phyloP scores from a whole-genome alignment of 2,329 filamentous ascomycete genomes.

The Daldinia eschscholtzii region DNA sequence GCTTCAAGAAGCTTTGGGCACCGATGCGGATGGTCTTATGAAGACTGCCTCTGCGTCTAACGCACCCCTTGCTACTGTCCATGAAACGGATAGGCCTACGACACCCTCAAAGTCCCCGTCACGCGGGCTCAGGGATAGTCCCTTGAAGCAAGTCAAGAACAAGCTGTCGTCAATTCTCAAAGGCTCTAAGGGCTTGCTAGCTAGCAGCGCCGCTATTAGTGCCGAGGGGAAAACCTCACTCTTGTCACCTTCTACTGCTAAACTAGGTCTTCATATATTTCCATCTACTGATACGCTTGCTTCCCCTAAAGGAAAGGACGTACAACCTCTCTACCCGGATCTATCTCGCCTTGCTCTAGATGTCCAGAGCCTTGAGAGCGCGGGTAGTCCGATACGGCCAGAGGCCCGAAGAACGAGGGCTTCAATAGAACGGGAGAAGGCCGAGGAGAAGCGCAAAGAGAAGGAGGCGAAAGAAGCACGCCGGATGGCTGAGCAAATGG shows the following conservation, averaged over 20 bases:
- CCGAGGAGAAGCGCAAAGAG: constrained; percentile 73
- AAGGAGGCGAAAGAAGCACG: constrained; percentile 71
- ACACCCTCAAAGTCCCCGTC: constrained; percentile 70
- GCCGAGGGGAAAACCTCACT: constrained; percentile 71
- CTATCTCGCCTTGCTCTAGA: constrained; percentile 57
- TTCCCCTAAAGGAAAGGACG: constrained; percentile 47
- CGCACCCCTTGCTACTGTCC: constrained; percentile 63
- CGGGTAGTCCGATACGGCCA: constrained; percentile 60
- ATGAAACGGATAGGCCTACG: constrained; percentile 59
- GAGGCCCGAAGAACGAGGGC: constrained; percentile 66
- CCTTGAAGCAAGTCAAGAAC: constrained; percentile 91
- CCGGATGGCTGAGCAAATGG: constrained; percentile 70
- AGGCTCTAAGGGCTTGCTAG: constrained; percentile 86
- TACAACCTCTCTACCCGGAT: constrained; percentile 61
- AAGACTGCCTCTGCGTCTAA: constrained; percentile 74
- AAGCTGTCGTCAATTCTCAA: constrained; percentile 92
- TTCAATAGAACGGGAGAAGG: constrained; percentile 70
- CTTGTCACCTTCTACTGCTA: constrained; percentile 65
- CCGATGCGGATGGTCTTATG: constrained; percentile 59
- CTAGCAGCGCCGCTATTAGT: constrained; percentile 76
- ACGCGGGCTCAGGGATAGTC: constrained; percentile 75
- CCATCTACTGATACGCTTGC: constrained; percentile 65
- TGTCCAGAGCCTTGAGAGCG: constrained; percentile 49
- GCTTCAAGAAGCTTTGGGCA: constrained; percentile 42
- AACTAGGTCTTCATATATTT: constrained; percentile 59